These are phyloP conservation scores for Cercophora sp. DNA, from an alignment of 495 filamentous ascomycete genomes.

Conservation along the genomic window DNA sequence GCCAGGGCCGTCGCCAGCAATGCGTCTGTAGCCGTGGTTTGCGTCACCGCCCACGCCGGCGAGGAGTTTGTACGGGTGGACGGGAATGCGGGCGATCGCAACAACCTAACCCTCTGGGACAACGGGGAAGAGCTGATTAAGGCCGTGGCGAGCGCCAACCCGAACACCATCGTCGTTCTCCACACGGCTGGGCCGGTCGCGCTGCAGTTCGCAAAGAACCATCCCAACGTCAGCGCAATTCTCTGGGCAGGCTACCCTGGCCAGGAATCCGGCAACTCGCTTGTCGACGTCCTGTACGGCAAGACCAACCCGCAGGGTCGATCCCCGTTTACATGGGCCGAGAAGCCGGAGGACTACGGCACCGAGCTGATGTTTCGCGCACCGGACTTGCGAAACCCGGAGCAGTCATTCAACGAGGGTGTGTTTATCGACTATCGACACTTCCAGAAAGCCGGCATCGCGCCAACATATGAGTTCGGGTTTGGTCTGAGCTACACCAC, in stretches of 20 bases:
- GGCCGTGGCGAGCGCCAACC: constrained; percentile 44
- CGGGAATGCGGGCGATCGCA: constrained; percentile 54
- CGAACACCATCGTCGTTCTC: constrained; percentile 53
- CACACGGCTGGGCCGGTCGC: constrained; percentile 51
- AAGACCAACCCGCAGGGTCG: constrained; percentile 48
- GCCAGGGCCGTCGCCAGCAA: constrained; percentile 34
- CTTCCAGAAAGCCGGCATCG: constrained; percentile 43
- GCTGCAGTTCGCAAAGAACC: constrained; percentile 40
- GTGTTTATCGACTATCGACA: constrained; percentile 51
- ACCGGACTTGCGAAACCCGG: constrained; percentile 25
- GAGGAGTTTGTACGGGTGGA: constrained; percentile 58
- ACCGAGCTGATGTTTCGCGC: constrained; percentile 34
- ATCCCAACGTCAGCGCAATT: constrained; percentile 58
- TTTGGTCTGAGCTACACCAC: constrained; percentile 47
- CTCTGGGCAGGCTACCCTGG: constrained; percentile 52
- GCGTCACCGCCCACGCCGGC: constrained; percentile 51
- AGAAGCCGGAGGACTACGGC: constrained; percentile 47
- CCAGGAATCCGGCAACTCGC: constrained; percentile 52
- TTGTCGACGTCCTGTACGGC: constrained; percentile 51
- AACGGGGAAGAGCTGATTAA: constrained; percentile 50
- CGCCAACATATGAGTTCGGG: constrained; percentile 46
- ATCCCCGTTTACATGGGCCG: constrained; percentile 52
- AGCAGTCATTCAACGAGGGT: constrained; percentile 44
- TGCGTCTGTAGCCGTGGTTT: constrained; percentile 49
- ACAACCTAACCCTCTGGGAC: constrained; percentile 46